Base-by-base conservation (phyloP, 768 basidiomycete species). In the Boletellus sp. region DNA sequence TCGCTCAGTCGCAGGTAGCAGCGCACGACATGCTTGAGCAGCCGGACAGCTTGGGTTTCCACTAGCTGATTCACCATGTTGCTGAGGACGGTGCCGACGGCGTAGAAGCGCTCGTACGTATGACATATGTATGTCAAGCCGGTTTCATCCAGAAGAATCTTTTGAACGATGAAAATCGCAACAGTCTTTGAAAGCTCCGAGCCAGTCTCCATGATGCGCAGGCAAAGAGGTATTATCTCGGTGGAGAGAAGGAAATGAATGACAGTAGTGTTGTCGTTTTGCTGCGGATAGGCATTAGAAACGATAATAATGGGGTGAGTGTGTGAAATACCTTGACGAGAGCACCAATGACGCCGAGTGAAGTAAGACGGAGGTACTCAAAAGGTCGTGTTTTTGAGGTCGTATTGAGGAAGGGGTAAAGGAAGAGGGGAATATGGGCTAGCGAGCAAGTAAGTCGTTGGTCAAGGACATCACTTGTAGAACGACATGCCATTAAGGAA, bases 71-170 rank as follows among this genome's bases (percentile, higher is more conserved):
- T 89, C 57, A 98, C 96, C 96, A 99, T 99, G 69, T 96, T 97
- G 75, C 90, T 91, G 51, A 99, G 78, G 15, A 99, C 96, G 8
- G 95, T 96, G 16, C 95, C 96, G 47, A 99, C 96, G 13, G 96
- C 96, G 68, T 97, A 98, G 74, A 99, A 99, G 45, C 96, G 81
- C 68, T 99, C 96, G 66, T 99, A 99, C n/a, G 96, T 99, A 70
- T 99, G 96, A 62, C 96, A 98, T 63, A 98, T 99, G 69, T 99
- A 99, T 15, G 93, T 94, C 52, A 99, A 73, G 17, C 96, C 96
- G 3, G 95, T 93, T 70, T 99, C 96, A 68, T 99, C 96, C 46
- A 98, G 78, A 15, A 99, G 78, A 51, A 92, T 91, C 72, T 99
- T 99, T 70, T 99, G 96, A 4, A 99, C 96, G 62, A 99, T 99